Evolutionary conservation across 2,329 filamentous ascomycete genomes (phyloP), one percentile per base, ranked within the genome.

Genomic region (Diplodia seriata): DNA sequence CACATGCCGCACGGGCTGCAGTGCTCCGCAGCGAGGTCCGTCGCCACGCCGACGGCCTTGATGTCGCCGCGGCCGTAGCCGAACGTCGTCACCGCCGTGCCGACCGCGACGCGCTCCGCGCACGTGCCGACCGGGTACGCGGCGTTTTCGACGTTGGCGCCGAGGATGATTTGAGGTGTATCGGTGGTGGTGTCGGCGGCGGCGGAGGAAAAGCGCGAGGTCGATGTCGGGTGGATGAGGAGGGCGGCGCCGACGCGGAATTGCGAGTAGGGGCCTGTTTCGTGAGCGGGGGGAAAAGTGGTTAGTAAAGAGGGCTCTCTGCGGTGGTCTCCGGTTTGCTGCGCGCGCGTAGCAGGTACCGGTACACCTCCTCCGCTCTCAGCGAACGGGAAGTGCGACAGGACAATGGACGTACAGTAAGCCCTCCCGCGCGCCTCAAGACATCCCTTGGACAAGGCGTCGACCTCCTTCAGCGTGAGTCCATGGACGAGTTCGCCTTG

Each of bases 81-180:
- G 72, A 76, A 80, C 63, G 81, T 81, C 7, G 87, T 86, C 5
- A 97, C 87, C 26, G 94, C 94, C 49, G 89, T 93, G 8, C 88
- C 91, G 72, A 98, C 85, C 1, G 78, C 93, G n/a, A 94, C 92
- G 68, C 94, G 85, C 85, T 99, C 95, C 15, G 95, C 95, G 79
- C 95, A 98, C 2, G 92, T 96, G n/a, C 93, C 93, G 6, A 97
- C 94, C 0, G 95, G 94, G 77, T 97, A 98, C 33, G 91, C 84
- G 1, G 93, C 94, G 77, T 98, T 97, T 82, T 99, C 95, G 70
- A 98, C 74, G 67, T 81, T 81, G 70, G 92, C 93, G 66, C 95
- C 95, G 55, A 86, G 83, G 68, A 93, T 84, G 72, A 85, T 87
- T 18, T 23, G 3, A 68, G 73, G 62, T 1, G 23, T 26, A 3